phyloP scores from a whole-genome alignment of 2,329 filamentous ascomycete genomes.

The Onygena corvina region DNA sequence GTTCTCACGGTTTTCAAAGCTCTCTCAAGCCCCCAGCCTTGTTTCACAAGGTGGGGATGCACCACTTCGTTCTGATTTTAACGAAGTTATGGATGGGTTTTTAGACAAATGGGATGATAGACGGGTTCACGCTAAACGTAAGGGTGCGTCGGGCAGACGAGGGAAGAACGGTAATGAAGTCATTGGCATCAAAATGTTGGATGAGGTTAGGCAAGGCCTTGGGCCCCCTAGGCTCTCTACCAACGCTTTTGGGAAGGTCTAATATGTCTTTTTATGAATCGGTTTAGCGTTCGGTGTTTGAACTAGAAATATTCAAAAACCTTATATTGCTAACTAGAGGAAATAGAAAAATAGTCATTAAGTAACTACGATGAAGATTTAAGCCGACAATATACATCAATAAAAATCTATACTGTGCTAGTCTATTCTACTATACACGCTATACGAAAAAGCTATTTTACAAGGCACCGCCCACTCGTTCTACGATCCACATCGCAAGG shows the following conservation, averaged over 20 bases:
- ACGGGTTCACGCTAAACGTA: conserved; percentile 32
- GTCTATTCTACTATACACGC: conserved; percentile 1
- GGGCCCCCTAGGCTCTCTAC: conserved; percentile 57
- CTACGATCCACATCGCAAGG: conserved; percentile 88
- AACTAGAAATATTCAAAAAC: not conserved
- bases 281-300: conserved; percentile 15
- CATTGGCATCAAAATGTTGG: conserved; percentile 74
- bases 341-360: not conserved
- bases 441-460: conserved; percentile 30
- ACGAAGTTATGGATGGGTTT: conserved; percentile 88
- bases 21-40: conserved; percentile 51
- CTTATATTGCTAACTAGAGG: not conserved
- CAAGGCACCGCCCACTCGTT: conserved; percentile 73
- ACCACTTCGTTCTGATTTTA: conserved; percentile 64
- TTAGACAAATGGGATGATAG: conserved; percentile 49
- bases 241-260: conserved; percentile 2
- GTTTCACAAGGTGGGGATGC: conserved; percentile 32
- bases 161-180: conserved; percentile 71
- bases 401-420: not conserved
- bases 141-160: conserved; percentile 41
- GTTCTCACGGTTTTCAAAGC: conserved; percentile 35
- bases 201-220: conserved; percentile 71
- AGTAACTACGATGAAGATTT: conserved; percentile 1
- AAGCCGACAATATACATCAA: not conserved
- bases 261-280: not conserved